These are phyloP conservation scores for Prillingera fragicola DNA, from an alignment of 1,284 basidiomycete genomes.

Conservation along the genomic window DNA sequence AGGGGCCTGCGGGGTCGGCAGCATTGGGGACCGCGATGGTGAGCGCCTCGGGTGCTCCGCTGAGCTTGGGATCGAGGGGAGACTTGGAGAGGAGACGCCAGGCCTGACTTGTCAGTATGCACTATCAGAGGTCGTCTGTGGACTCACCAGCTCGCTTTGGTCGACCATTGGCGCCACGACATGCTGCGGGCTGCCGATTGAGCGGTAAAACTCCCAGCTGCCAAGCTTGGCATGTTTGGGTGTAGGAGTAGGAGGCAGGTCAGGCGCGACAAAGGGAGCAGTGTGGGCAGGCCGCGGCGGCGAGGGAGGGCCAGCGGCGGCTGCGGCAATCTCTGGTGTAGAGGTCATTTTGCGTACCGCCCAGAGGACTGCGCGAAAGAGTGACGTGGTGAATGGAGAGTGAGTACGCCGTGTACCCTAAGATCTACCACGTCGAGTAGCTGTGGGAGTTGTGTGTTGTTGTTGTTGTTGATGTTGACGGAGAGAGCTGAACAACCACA, in stretches of 20 bases:
- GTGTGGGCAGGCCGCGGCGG: not conserved
- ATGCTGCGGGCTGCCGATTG: constrained; percentile 73
- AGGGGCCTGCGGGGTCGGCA: not conserved
- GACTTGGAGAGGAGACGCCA: constrained; percentile 84
- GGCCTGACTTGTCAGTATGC: constrained; percentile 56
- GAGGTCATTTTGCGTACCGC: constrained; percentile 4
- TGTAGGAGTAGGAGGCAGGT: not conserved
- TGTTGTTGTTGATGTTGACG: no score
- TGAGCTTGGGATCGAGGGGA: constrained; percentile 55
- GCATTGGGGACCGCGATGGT: constrained; percentile 7
- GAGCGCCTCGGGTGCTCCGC: constrained; percentile 24
- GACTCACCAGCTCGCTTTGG: constrained; percentile 82
- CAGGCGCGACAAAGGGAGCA: not conserved
- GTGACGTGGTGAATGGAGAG: constrained; percentile 4
- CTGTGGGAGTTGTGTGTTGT: not conserved
- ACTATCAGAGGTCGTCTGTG: not conserved
- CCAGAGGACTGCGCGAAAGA: constrained; percentile 7
- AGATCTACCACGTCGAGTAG: no score
- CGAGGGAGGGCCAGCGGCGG: not conserved
- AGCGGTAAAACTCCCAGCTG: constrained; percentile 79
- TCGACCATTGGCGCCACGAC: constrained; percentile 98
- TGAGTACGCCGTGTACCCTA: no score
- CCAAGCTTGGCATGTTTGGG: constrained; percentile 54
- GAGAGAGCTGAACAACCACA: no score
- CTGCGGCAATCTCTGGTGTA: not conserved